Base-by-base conservation (phyloP, 768 basidiomycete genomes). In the Mycena galopus region DNA sequence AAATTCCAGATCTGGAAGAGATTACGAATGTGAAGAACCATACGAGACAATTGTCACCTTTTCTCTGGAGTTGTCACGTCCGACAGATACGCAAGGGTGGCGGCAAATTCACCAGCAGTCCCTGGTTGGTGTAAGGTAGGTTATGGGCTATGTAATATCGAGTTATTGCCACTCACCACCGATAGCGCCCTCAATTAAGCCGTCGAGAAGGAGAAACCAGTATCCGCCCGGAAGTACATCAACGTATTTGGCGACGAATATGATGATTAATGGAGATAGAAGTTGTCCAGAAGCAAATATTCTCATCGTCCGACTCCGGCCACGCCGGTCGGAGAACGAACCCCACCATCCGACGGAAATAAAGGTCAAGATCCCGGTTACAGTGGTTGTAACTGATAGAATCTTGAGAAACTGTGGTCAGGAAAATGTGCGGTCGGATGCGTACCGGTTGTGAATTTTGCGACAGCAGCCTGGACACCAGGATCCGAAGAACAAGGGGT, bases 171-270 rank as follows among this genome's bases (percentile, higher is more conserved):
- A 76, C 87, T 77, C 72, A 91, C 96, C 93, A 65, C 96, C 96
- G 17, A 94, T 80, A 21, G 86, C 71, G 14, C 96, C 95, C 72
- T 94, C 93, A 1, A 94, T 71, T 8, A 90, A 69, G 12, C 92
- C 89, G 1, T 92, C 91, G 23, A 93, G 68, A 16, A 95, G 71
- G 29, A 95, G 83, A 78, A 94, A 92, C 88, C 93, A 93, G 79
- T 96, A 96, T 8, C 94, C 93, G 1, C 93, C 94, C 2, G 95
- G 96, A 5, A 95, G 82, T 8, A 81, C 75, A 63, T 89, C 83
- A 42, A 89, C 88, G 77, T 86, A 92, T 32, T 82, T 83, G 23
- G 89, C 84, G 7, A 94, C 92, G 50, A 92, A 75, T 60, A 97
- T 86, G 74, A 96, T 91, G 72, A 84, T 90, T 44, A 90, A 77